phyloP scores from a whole-genome alignment of 1,284 basidiomycete genomes.

The Cryptococcus floricola region DNA sequence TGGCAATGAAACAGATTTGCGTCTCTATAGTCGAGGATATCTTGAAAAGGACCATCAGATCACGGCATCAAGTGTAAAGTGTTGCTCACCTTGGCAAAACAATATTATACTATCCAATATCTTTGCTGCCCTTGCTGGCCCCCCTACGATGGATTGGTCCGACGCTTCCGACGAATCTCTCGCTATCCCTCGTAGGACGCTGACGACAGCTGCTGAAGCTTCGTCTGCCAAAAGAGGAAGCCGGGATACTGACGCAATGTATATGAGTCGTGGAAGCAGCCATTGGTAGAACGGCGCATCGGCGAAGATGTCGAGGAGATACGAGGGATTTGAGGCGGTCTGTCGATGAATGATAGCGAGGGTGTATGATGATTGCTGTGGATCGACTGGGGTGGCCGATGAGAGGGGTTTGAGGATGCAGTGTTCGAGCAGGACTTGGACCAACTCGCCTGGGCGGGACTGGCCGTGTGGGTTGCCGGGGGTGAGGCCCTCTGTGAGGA shows the following conservation, averaged over 20 bases:
- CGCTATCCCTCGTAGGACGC: slow-evolving; percentile 18
- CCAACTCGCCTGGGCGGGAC: slow-evolving; percentile 20
- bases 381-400: background rate
- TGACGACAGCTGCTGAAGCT: slow-evolving; percentile 6
- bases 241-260: slow-evolving; percentile 18
- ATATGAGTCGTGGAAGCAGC: slow-evolving; percentile 37
- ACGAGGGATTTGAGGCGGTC: slow-evolving; percentile 20
- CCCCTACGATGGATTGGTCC: background rate
- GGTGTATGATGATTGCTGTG: slow-evolving; percentile 29
- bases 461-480: slow-evolving; percentile 7
- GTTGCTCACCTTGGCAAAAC: slow-evolving; percentile 28
- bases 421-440: slow-evolving; percentile 35
- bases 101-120: slow-evolving; percentile 19
- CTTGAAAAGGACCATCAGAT: slow-evolving; percentile 4
- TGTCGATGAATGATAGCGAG: slow-evolving; percentile 32
- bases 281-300: slow-evolving; percentile 37
- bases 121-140: slow-evolving; percentile 15
- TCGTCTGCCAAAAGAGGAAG: slow-evolving; percentile 4
- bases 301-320: slow-evolving; percentile 10
- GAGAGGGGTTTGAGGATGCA: slow-evolving; percentile 31
- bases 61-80: background rate
- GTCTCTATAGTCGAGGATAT: slow-evolving; percentile 5
- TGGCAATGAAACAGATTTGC: slow-evolving; percentile 11
- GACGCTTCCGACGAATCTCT: slow-evolving; percentile 15
- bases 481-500: slow-evolving; percentile 35